phyloP scores from a whole-genome alignment of 176 grass and related monocot genomes.

The Carex littledalei region DNA sequence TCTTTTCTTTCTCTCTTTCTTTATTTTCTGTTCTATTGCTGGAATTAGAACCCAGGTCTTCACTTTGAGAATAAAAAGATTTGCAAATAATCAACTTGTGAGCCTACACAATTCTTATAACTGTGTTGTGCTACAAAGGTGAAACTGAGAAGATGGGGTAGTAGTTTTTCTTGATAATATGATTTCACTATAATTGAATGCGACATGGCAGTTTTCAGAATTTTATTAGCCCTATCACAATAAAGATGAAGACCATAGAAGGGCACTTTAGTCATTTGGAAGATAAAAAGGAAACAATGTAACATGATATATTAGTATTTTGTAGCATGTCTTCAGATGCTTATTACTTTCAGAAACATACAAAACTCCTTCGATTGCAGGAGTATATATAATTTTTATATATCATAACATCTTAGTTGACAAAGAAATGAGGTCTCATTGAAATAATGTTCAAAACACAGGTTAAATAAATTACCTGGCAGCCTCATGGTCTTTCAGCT shows the following conservation, averaged over 20 bases:
- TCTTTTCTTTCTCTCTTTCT: too few species aligned
- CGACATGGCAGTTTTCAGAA: too few species aligned
- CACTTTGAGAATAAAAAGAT: too few species aligned
- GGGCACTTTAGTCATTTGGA: not conserved
- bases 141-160: too few species aligned
- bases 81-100: too few species aligned
- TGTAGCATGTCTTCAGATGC: not conserved
- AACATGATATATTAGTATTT: not conserved
- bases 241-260: not conserved
- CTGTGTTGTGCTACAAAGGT: too few species aligned
- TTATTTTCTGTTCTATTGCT: too few species aligned
- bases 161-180: too few species aligned
- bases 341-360: not conserved
- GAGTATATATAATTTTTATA: not conserved
- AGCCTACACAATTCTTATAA: too few species aligned
- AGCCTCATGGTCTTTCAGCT: conserved; percentile 69
- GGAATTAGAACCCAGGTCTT: too few species aligned
- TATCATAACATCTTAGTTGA: conserved; percentile 11
- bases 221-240: not conserved
- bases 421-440: not conserved
- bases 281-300: not conserved
- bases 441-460: not conserved
- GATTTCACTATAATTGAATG: too few species aligned
- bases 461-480: conserved; percentile 47
- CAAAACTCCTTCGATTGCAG: not conserved